Percentiles rank a stretch among this genome's conserved stretches.
Evolutionary conservation across 371 early-diverging fungal species (phyloP).

Genomic region (Mucor racemosus): DNA sequence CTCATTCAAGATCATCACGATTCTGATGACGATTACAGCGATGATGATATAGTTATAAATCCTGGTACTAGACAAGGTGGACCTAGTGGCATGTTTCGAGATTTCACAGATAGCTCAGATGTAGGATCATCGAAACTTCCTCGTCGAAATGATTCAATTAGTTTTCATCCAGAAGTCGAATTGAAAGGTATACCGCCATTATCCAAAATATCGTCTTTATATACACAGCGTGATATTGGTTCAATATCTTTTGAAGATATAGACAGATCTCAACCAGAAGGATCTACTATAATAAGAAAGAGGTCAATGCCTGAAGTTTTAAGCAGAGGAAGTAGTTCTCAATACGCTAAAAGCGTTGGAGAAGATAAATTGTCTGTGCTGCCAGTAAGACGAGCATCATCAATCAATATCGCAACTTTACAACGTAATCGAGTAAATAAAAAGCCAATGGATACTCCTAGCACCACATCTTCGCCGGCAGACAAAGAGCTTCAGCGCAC

Average conservation of each 20-base stretch:
- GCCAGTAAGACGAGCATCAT: slow-evolving; percentile 4
- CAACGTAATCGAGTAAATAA: not conserved
- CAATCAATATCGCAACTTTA: slow-evolving; percentile 13
- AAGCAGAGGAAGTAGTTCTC: not conserved
- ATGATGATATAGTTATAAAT: not conserved
- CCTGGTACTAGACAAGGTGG: not conserved
- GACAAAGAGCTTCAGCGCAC: not conserved
- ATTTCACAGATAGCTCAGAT: slow-evolving; percentile 7
- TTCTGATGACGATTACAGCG: not conserved
- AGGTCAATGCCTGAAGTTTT: not conserved
- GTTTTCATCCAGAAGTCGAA: not conserved
- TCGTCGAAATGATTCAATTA: not conserved
- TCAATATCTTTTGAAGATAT: not conserved
- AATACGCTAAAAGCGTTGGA: not conserved
- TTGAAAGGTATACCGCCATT: not conserved
- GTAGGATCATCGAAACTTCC: not conserved
- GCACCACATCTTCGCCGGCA: not conserved
- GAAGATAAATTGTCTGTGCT: not conserved
- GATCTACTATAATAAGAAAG: not conserved
- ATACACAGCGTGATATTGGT: not conserved
- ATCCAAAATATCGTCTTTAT: not conserved
- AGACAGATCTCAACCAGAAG: not conserved
- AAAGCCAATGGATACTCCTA: not conserved
- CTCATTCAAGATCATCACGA: not conserved
- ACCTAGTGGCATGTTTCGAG: not conserved